Evolutionary conservation across 352 stramenopile species (phyloP), one percentile per base, ranked within the genome.

Genomic region (Phytopythium chamaehyphon): DNA sequence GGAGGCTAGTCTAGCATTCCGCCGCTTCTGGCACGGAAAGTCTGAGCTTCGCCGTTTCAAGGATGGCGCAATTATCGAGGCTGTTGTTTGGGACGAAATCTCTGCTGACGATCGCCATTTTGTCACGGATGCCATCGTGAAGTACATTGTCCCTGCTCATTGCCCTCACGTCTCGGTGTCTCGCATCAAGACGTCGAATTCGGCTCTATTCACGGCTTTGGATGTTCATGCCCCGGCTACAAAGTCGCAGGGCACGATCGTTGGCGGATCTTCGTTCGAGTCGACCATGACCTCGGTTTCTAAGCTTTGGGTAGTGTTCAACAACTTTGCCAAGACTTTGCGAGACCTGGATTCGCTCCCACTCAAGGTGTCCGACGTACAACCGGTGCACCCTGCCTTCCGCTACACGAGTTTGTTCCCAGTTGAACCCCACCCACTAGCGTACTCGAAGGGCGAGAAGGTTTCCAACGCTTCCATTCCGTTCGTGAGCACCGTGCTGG

Each of bases 31-130:
- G 90, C 87, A 86, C 15, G 60, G 68, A 28, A 92, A 93, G 57
- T 83, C 85, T 0, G 88, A 97, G 57, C 55, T 97, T 28, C 85
- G 90, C 47, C 83, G 88, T 11, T 96, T 96, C 59, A 94, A 94
- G 51, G 87, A 96, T 50, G 87, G 88, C 6, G 71, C 87, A 19
- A 96, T 96, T 44, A 55, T 96, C 11, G 88, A 96, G 54, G 82
- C 87, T 2, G 80, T 96, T 4, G 86, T 96, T 14, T 96, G 88
- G 88, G 83, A 92, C 54, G 83, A 87, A 1, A 76, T 89, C 42
- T 59, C 68, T 39, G 50, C 75, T 6, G 77, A 91, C 44, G 83
- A 75, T 35, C 84, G 86, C 51, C 79, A 92, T 51, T 57, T 73
- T 16, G 65, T 95, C 21, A 55, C 93, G 7, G 80, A 89, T 40